A percentile compares a stretch with the other conserved stretches of the same genome.
Conservation (phyloP, 441 rosid species). For the Pelargonium cotyledonis region DNA sequence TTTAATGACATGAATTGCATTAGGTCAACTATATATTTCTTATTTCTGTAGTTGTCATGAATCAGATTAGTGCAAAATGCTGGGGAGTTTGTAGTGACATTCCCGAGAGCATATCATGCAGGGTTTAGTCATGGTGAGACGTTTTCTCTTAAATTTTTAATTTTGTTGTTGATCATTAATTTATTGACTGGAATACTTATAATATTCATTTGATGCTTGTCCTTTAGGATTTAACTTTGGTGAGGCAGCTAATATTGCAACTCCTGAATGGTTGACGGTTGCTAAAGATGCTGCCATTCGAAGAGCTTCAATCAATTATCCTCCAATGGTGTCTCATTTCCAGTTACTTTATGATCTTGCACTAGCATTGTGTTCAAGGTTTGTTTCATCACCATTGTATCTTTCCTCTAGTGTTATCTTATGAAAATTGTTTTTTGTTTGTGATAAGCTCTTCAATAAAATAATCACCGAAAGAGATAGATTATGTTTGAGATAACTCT, state of each 20-base stretch:
- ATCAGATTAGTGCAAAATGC: conserved; percentile 97
- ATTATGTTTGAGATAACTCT: too few relatives aligned
- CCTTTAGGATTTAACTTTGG: conserved; percentile 70
- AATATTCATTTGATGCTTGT: conserved; percentile 11
- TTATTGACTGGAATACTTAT: conserved; percentile 16
- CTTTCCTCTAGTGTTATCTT: conserved; percentile 10
- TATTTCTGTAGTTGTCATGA: conserved; percentile 21
- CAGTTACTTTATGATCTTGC: conserved; percentile 97
- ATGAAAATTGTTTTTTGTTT: neutral
- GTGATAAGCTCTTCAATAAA: neutral
- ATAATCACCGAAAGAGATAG: too few relatives aligned
- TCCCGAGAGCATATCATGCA: conserved; percentile 98
- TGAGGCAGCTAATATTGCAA: conserved; percentile 89
- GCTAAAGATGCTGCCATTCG: conserved; percentile 95
- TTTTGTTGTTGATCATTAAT: neutral
- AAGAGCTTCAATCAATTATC: conserved; percentile 91
- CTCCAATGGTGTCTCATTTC: conserved; percentile 98
- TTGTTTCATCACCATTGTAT: conserved; percentile 15
- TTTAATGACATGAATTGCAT: conserved; percentile 5
- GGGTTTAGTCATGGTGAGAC: conserved; percentile 94
- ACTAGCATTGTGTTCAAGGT: conserved; percentile 75
- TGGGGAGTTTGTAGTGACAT: conserved; percentile 97
- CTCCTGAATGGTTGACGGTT: conserved; percentile 85
- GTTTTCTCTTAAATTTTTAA: neutral
- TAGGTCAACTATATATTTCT: conserved; percentile 19